phyloP scores from a whole-genome alignment of 768 basidiomycete genomes.

The Daedaleopsis sinensis region DNA sequence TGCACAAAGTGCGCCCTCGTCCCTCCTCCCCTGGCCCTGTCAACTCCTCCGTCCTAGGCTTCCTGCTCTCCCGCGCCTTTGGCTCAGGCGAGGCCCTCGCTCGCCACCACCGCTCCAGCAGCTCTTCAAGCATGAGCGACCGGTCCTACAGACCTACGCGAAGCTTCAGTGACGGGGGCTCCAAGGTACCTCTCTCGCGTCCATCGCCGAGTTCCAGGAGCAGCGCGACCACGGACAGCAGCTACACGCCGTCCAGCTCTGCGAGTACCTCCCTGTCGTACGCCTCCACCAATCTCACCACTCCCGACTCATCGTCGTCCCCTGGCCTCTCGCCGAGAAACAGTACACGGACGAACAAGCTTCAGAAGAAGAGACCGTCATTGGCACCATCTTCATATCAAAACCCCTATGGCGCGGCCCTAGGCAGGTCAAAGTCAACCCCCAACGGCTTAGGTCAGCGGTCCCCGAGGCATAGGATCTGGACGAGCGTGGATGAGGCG shows the following conservation, averaged over 20 bases:
- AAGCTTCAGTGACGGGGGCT: slow-evolving; percentile 18
- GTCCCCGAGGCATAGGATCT: slow-evolving; percentile 13
- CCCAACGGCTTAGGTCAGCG: slow-evolving; percentile 18
- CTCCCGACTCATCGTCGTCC: slow-evolving; percentile 19
- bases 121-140: slow-evolving; percentile 12
- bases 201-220: slow-evolving; percentile 15
- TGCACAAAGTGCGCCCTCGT: slow-evolving; percentile 14
- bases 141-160: slow-evolving; percentile 12
- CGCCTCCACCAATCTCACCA: slow-evolving; percentile 20
- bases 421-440: slow-evolving; percentile 22
- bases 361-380: slow-evolving; percentile 23
- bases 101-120: slow-evolving; percentile 8
- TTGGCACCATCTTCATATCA: slow-evolving; percentile 16
- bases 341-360: slow-evolving; percentile 21
- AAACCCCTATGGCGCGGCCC: slow-evolving; percentile 13
- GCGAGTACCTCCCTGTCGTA: slow-evolving; percentile 14
- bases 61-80: slow-evolving; percentile 13
- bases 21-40: slow-evolving; percentile 2
- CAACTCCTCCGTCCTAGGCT: slow-evolving; percentile 10
- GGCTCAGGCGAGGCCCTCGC: slow-evolving; percentile 4
- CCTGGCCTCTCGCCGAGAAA: slow-evolving; percentile 15
- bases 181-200: neutral
- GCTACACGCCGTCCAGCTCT: slow-evolving; percentile 13
- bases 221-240: slow-evolving; percentile 16
- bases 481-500: slow-evolving; percentile 19